These are phyloP conservation scores for Cladorrhinum sp. DNA, from an alignment of 2,329 filamentous ascomycete genomes.

Conservation along the genomic window DNA sequence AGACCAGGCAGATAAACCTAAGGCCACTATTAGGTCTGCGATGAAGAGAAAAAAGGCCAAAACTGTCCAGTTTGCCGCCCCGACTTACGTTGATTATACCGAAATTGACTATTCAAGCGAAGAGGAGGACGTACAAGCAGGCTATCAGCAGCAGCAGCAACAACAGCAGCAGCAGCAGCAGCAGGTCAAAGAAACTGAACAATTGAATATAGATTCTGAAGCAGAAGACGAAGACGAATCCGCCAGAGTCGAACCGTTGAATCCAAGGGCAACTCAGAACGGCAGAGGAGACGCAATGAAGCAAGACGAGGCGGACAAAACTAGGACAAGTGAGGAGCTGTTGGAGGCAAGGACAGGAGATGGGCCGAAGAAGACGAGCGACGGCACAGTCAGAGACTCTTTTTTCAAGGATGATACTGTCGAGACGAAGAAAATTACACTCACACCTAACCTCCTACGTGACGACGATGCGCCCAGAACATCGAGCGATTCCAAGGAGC, in stretches of 20 bases:
- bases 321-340: constrained; percentile 64
- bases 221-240: constrained; percentile 51
- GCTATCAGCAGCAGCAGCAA: constrained; percentile 35
- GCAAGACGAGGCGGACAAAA: constrained; percentile 29
- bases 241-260: constrained; percentile 55
- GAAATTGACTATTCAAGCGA: constrained; percentile 82
- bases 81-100: constrained; percentile 84
- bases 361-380: constrained; percentile 64
- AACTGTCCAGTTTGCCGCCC: constrained; percentile 79
- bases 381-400: constrained; percentile 85
- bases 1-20: constrained; percentile 70
- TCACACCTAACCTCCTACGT: constrained; percentile 87
- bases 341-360: constrained; percentile 54
- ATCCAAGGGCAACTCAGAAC: constrained; percentile 43
- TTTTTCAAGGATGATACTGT: constrained; percentile 96
- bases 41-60: constrained; percentile 81
- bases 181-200: constrained; percentile 28
- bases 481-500: constrained; percentile 55
- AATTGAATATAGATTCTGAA: constrained; percentile 32
- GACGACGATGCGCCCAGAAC: constrained; percentile 64
- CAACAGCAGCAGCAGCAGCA: constrained; percentile 30
- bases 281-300: constrained; percentile 33
- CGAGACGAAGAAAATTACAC: constrained; percentile 94
- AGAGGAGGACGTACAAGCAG: constrained; percentile 59
- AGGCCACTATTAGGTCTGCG: constrained; percentile 77